Base-by-base conservation (phyloP, 805 yeast species). In the Pichia occidentalis region DNA sequence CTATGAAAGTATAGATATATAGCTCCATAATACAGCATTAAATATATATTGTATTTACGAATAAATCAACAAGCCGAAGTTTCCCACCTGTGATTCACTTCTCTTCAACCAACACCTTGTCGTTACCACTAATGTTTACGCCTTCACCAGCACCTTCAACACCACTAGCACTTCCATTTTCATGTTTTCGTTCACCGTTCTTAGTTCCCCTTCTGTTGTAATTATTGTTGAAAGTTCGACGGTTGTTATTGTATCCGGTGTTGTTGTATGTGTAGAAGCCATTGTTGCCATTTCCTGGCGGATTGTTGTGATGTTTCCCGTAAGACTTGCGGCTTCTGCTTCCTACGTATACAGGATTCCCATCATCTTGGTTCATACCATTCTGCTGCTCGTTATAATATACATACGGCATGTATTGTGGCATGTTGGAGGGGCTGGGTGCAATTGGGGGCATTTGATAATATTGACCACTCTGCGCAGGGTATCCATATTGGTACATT, bases 401-500 rank as follows among this genome's bases (percentile, higher is more conserved):
- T n/a, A n/a, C n/a, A n/a, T n/a, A n/a, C n/a, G n/a, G n/a, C n/a
- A n/a, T n/a, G n/a, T n/a, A n/a, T n/a, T n/a, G n/a, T n/a, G n/a
- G n/a, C n/a, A n/a, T n/a, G n/a, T n/a, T n/a, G n/a, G n/a, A n/a
- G n/a, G n/a, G n/a, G n/a, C 4, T 19, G 7, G 24, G 11, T 16
- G 12, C 25, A 14, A 12, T 13, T 24, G 22, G 22, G 16, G 35
- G 29, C 12, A 24, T n/a, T 12, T 32, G 41, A 26, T 34, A 34
- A 20, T 34, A 34, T 26, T 34, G 37, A 25, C 26, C 26, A 3
- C 21, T 19, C n/a, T 19, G n/a, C n/a, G 11, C 8, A 17, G 8
- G 20, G 14, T 37, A 32, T n/a, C 29, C 32, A 24, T 37, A 37
- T 23, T 32, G 37, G 28, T 37, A 37, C 27, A 36, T 19, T 23